phyloP scores from a whole-genome alignment of 345 rosid genomes.

The Eucalyptus tenuipes region DNA sequence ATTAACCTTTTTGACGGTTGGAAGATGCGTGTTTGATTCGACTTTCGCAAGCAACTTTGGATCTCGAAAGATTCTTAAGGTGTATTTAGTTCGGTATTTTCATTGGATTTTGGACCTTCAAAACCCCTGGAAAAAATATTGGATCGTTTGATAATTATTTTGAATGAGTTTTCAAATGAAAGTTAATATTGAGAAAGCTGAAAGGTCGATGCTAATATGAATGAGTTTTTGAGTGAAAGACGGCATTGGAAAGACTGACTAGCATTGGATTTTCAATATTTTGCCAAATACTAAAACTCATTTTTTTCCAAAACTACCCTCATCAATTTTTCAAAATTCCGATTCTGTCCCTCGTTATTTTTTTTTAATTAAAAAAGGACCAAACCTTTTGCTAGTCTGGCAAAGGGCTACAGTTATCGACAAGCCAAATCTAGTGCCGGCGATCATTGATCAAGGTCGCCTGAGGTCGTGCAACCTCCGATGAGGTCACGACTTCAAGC shows the following conservation, averaged over 20 bases:
- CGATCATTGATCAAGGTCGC: accelerated
- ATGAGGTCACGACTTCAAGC: too few species aligned
- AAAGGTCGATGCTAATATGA: too few species aligned
- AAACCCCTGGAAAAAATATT: accelerated
- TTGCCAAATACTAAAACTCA: too few species aligned
- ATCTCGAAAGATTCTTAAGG: background rate
- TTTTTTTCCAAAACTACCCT: too few species aligned
- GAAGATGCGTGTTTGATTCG: background rate
- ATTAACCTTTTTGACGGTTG: background rate
- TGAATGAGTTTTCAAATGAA: too few species aligned
- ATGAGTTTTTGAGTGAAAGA: too few species aligned
- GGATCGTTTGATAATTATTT: accelerated
- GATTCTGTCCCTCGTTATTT: accelerated
- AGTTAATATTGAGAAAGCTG: accelerated
- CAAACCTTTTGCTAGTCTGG: accelerated
- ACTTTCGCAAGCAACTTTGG: background rate
- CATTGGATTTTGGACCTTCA: accelerated
- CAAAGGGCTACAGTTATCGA: accelerated
- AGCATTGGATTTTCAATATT: too few species aligned
- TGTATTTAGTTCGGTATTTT: accelerated
- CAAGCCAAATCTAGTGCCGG: accelerated
- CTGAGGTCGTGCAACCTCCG: too few species aligned
- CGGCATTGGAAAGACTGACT: accelerated
- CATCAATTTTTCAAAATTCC: accelerated
- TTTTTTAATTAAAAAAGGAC: too few species aligned